phyloP scores from a whole-genome alignment of 169 alveolate genomes.

The Plasmodium fragile region DNA sequence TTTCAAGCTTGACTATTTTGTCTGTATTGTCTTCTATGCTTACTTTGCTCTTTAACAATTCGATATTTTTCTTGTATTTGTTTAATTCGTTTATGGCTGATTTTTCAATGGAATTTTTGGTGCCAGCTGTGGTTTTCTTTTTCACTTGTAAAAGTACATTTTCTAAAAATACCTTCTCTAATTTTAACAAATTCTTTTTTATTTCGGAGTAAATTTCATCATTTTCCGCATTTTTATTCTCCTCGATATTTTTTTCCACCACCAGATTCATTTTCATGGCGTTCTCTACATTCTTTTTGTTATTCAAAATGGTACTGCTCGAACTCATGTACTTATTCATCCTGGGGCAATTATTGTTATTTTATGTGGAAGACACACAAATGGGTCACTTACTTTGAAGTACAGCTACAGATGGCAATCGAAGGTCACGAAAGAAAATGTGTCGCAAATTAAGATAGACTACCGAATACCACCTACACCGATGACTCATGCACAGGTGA shows the following conservation, averaged over 20 bases:
- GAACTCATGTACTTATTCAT: slow-evolving; percentile 69
- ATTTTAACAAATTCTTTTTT: slow-evolving; percentile 43
- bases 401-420: background rate
- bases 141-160: slow-evolving; percentile 67
- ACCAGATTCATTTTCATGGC: slow-evolving; percentile 13
- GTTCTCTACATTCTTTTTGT: slow-evolving; percentile 20
- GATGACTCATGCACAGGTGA: background rate
- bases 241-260: background rate
- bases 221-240: slow-evolving; percentile 8
- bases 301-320: slow-evolving; percentile 57
- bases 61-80: slow-evolving; percentile 66
- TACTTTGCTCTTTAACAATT: slow-evolving; percentile 63
- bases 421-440: background rate
- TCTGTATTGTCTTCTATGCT: slow-evolving; percentile 67
- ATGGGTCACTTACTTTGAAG: background rate
- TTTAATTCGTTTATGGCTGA: slow-evolving; percentile 63
- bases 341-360: background rate
- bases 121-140: slow-evolving; percentile 26
- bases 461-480: background rate
- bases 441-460: background rate
- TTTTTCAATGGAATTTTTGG: slow-evolving; percentile 46
- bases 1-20: slow-evolving; percentile 65
- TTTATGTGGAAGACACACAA: background rate
- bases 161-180: slow-evolving; percentile 46
- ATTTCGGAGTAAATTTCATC: slow-evolving; percentile 47